Evolutionary conservation across 140 eudicot genomes (phyloP).

Genomic region (Stevia rebaudiana): DNA sequence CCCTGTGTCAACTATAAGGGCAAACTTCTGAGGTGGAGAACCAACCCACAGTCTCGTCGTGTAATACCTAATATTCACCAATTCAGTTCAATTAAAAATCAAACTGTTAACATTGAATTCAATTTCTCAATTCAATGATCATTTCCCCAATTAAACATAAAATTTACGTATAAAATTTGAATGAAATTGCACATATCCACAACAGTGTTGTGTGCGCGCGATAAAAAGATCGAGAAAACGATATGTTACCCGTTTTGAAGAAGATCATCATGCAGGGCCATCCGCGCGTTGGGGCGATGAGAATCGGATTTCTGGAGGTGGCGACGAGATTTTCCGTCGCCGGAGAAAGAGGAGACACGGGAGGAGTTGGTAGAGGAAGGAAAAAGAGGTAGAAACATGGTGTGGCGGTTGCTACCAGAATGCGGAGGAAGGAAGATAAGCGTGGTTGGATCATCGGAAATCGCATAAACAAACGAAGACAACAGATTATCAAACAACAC

Average conservation of each 20-base stretch:
- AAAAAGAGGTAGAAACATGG: slow-evolving; percentile 55
- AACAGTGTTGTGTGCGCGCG: not conserved
- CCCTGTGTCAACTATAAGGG: slow-evolving; percentile 89
- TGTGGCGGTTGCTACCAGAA: slow-evolving; percentile 35
- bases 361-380: slow-evolving; percentile 32
- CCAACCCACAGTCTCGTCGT: slow-evolving; percentile 88
- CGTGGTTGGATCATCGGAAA: slow-evolving; percentile 20
- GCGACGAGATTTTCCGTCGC: slow-evolving; percentile 39
- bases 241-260: slow-evolving; percentile 57
- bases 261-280: slow-evolving; percentile 91
- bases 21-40: slow-evolving; percentile 82
- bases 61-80: slow-evolving; percentile 59
- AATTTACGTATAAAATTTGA: not conserved
- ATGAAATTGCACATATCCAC: not conserved
- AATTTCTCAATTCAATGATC: slow-evolving; percentile 11
- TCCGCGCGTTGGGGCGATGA: slow-evolving; percentile 57
- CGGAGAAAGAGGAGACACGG: slow-evolving; percentile 22
- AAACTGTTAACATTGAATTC: slow-evolving; percentile 1
- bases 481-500: not conserved
- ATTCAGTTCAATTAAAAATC: slow-evolving; percentile 6
- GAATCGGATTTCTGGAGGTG: slow-evolving; percentile 43
- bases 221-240: not conserved
- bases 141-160: not conserved
- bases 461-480: slow-evolving; percentile 9
- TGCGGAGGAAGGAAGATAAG: slow-evolving; percentile 32